A percentile compares a stretch with the other conserved stretches of the same genome.
Evolutionary conservation across 306 rosid genomes (phyloP).

Genomic region (Pyrus betulifolia): DNA sequence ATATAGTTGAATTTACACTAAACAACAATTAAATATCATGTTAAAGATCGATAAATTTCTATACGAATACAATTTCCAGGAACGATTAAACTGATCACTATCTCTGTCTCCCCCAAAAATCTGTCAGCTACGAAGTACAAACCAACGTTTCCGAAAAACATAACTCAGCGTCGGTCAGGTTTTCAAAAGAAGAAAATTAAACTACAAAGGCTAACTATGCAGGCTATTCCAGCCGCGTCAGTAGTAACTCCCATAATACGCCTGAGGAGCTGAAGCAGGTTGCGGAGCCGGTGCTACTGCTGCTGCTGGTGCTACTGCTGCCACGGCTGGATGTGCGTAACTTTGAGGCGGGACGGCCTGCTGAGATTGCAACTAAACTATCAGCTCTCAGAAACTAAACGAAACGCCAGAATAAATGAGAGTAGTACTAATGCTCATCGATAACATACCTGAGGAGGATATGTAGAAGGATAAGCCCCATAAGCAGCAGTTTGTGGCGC

Average conservation of each 20-base stretch:
- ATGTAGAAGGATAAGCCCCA: conserved; percentile 74
- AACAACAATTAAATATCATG: neutral
- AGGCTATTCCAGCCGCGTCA: conserved; percentile 19
- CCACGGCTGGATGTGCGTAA: conserved; percentile 59
- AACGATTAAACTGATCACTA: conserved; percentile 4
- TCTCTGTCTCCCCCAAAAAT: neutral
- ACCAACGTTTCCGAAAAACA: neutral
- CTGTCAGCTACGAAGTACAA: conserved; percentile 21
- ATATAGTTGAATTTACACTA: neutral
- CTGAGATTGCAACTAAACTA: conserved; percentile 28
- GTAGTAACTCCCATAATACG: conserved; percentile 76
- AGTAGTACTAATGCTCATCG: no score
- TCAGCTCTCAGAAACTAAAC: neutral
- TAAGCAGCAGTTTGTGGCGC: conserved; percentile 65
- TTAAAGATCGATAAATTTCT: neutral
- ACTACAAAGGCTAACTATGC: conserved; percentile 30
- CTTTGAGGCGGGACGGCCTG: conserved; percentile 53
- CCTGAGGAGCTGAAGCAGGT: conserved; percentile 75
- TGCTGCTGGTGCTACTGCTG: conserved; percentile 29
- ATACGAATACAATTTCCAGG: neutral
- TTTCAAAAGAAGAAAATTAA: neutral
- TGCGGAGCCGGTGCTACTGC: conserved; percentile 50
- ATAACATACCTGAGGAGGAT: conserved; percentile 70
- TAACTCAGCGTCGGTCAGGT: neutral
- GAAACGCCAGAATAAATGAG: neutral